Conservation (phyloP, 768 basidiomycete genomes). For the Termitomyces sp. region DNA sequence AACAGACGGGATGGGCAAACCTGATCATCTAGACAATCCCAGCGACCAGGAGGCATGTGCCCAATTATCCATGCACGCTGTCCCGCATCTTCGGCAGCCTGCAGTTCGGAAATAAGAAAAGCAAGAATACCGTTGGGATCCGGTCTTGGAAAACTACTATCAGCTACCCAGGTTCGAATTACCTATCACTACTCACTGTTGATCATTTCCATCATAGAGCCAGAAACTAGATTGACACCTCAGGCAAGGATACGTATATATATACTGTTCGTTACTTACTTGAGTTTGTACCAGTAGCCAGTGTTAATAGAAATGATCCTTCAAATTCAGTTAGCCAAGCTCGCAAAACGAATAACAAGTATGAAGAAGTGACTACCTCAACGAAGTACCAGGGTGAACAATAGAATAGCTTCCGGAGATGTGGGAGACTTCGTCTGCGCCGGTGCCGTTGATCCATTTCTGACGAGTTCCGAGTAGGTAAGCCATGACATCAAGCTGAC, state of each 20-base stretch:
- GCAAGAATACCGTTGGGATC: conserved; percentile 59
- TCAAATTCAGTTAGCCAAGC: background rate
- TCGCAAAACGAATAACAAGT: background rate
- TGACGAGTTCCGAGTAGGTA: conserved; percentile 11
- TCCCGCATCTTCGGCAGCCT: conserved; percentile 53
- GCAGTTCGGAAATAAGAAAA: conserved; percentile 48
- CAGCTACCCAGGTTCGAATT: background rate
- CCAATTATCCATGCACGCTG: conserved; percentile 59
- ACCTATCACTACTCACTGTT: conserved; percentile 27
- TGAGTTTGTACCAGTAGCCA: conserved; percentile 56
- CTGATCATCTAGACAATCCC: conserved; percentile 47
- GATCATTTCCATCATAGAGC: conserved; percentile 48
- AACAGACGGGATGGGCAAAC: conserved; percentile 18
- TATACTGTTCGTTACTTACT: conserved; percentile 25
- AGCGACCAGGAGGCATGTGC: conserved; percentile 49
- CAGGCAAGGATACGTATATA: background rate
- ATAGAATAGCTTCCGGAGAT: conserved; percentile 51
- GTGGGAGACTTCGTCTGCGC: conserved; percentile 37
- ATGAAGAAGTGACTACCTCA: conserved; percentile 30
- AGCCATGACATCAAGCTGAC: background rate
- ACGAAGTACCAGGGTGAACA: conserved; percentile 40
- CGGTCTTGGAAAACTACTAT: conserved; percentile 19
- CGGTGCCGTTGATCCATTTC: conserved; percentile 41
- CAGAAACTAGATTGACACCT: conserved; percentile 36
- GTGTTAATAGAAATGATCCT: conserved; percentile 59